These are phyloP conservation scores for Triticum urartu DNA, from an alignment of 176 grass and related monocot species.

Conservation along the genomic window DNA sequence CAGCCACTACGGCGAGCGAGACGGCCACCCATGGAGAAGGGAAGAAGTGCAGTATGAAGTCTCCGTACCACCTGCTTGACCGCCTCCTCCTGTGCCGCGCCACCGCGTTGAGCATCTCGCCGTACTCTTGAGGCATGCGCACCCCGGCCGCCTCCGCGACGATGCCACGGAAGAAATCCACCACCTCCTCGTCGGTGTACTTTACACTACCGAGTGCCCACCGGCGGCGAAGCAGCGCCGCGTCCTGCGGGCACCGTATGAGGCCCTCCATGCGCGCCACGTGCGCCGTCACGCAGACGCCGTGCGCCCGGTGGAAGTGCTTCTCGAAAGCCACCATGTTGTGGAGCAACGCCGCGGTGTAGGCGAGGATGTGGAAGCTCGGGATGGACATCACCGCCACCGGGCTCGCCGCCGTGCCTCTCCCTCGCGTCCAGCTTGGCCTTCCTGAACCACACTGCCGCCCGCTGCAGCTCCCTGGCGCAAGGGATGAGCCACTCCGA, in stretches of 20 bases:
- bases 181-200: conserved; percentile 17
- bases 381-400: conserved; percentile 32
- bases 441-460: conserved; percentile 26
- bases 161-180: conserved; percentile 28
- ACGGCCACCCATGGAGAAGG: conserved; percentile 50
- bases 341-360: conserved; percentile 35
- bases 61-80: conserved; percentile 13
- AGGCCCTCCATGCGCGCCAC: conserved; percentile 36
- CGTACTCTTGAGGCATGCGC: conserved; percentile 18
- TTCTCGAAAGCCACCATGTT: conserved; percentile 50
- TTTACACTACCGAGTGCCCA: conserved; percentile 6
- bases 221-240: conserved; percentile 28
- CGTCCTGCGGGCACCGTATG: conserved; percentile 26
- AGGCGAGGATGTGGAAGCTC: conserved; percentile 29
- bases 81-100: neutral
- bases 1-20: neutral
- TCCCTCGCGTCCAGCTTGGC: neutral
- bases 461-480: conserved; percentile 31
- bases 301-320: conserved; percentile 22
- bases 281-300: conserved; percentile 25
- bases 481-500: conserved; percentile 31
- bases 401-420: neutral
- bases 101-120: neutral
- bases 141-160: neutral
- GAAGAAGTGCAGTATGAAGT: conserved; percentile 38